Conservation (phyloP, 768 basidiomycete species). For the Suillus clintonianus region DNA sequence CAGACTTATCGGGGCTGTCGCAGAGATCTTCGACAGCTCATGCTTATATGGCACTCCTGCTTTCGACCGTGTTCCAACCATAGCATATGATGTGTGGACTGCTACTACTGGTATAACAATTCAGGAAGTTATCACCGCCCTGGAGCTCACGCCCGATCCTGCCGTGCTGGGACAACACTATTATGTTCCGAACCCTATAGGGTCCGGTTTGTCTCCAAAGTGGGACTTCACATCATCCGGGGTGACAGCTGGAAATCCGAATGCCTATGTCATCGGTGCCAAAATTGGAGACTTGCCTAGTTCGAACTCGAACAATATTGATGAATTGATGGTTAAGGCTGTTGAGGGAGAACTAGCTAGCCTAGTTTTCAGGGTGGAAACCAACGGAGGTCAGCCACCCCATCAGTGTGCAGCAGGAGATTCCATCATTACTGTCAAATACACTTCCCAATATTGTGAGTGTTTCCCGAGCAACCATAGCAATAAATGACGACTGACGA, state of each 20-base stretch:
- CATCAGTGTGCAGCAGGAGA: conserved; percentile 47
- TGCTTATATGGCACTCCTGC: conserved; percentile 40
- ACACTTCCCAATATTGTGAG: conserved; percentile 55
- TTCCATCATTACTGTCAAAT: conserved; percentile 47
- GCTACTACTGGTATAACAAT: conserved; percentile 18
- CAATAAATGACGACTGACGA: not conserved
- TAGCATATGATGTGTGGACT: conserved; percentile 34
- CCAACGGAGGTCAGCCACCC: conserved; percentile 56
- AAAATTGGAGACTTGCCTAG: conserved; percentile 44
- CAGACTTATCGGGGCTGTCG: conserved; percentile 51
- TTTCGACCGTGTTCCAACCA: conserved; percentile 33
- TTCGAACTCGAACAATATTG: conserved; percentile 48
- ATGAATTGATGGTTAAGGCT: conserved; percentile 54
- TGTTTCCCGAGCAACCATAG: conserved; percentile 1
- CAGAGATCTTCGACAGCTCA: conserved; percentile 56
- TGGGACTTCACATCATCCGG: conserved; percentile 57
- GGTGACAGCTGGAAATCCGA: conserved; percentile 38
- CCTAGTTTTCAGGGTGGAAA: conserved; percentile 53
- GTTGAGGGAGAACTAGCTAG: conserved; percentile 51
- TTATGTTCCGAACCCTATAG: conserved; percentile 51
- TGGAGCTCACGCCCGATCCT: conserved; percentile 12
- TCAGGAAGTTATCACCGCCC: conserved; percentile 13
- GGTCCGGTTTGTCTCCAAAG: conserved; percentile 45
- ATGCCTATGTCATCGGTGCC: conserved; percentile 50
- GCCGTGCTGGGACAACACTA: conserved; percentile 53